Conservation (phyloP, 2,329 filamentous ascomycete species). For the Neonectria ditissima region DNA sequence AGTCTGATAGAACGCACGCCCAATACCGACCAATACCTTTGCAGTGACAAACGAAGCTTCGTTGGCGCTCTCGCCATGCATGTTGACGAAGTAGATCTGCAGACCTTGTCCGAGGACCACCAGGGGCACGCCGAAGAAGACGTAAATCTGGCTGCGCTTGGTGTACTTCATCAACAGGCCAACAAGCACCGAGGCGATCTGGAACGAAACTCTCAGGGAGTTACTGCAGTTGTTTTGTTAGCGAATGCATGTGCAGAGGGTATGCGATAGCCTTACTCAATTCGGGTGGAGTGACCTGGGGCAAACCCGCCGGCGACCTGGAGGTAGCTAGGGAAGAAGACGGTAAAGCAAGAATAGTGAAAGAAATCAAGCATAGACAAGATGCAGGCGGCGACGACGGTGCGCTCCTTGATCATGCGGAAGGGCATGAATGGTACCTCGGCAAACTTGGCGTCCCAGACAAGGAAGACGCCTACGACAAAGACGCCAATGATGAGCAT, state of each 20-base stretch:
- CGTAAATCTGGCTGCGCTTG: slow-evolving; percentile 49
- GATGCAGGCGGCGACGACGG: slow-evolving; percentile 53
- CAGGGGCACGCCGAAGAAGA: slow-evolving; percentile 46
- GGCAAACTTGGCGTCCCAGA: slow-evolving; percentile 54
- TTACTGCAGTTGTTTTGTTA: slow-evolving; percentile 36
- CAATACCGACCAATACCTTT: slow-evolving; percentile 51
- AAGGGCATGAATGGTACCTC: slow-evolving; percentile 54
- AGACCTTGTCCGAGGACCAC: slow-evolving; percentile 51
- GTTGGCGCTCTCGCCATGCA: slow-evolving; percentile 41
- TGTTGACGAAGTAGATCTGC: slow-evolving; percentile 47
- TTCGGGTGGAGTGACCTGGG: slow-evolving; percentile 52
- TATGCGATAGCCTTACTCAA: slow-evolving; percentile 44
- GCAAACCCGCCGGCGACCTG: slow-evolving; percentile 53
- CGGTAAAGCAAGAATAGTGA: slow-evolving; percentile 53
- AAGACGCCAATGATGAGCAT: slow-evolving; percentile 48
- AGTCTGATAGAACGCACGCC: slow-evolving; percentile 49
- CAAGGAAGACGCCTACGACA: slow-evolving; percentile 43
- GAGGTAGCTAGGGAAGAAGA: slow-evolving; percentile 56
- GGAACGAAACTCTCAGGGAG: slow-evolving; percentile 50
- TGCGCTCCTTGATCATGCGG: slow-evolving; percentile 53
- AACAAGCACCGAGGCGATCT: slow-evolving; percentile 51
- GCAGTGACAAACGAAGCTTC: slow-evolving; percentile 51
- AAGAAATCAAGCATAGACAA: slow-evolving; percentile 53
- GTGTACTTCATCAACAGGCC: slow-evolving; percentile 53
- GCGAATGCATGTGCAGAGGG: rapidly evolving